phyloP scores from a whole-genome alignment of 2,329 filamentous ascomycete species.

The Xylariaceae sp. region DNA sequence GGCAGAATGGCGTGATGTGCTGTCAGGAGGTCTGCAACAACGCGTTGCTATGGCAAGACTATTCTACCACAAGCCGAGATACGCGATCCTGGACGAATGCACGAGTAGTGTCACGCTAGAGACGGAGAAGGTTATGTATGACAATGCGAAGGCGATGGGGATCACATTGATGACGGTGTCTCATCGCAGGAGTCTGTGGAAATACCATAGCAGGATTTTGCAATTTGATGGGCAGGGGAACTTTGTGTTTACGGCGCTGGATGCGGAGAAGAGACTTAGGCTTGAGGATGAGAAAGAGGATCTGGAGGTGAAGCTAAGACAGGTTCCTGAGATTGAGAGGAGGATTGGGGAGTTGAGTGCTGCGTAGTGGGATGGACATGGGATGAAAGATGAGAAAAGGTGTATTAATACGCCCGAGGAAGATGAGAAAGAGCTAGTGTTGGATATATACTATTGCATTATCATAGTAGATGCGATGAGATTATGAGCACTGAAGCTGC shows the following conservation, averaged over 20 bases:
- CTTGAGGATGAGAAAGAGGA: slow-evolving; percentile 98
- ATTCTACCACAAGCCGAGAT: slow-evolving; percentile 89
- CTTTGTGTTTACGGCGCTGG: slow-evolving; percentile 84
- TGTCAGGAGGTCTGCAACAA: slow-evolving; percentile 91
- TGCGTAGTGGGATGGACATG: slow-evolving; percentile 17
- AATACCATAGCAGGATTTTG: slow-evolving; percentile 90
- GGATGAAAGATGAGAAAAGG: too few relatives aligned
- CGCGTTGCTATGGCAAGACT: slow-evolving; percentile 93
- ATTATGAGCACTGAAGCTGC: too few relatives aligned
- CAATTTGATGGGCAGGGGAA: slow-evolving; percentile 95
- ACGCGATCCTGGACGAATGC: slow-evolving; percentile 96
- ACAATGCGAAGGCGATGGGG: slow-evolving; percentile 84
- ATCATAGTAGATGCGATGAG: too few relatives aligned
- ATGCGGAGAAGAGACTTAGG: slow-evolving; percentile 79
- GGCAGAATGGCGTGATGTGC: slow-evolving; percentile 92
- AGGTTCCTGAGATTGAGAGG: slow-evolving; percentile 84
- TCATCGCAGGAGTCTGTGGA: slow-evolving; percentile 89
- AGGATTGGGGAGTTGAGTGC: slow-evolving; percentile 76
- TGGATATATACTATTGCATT: too few relatives aligned
- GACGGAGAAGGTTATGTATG: slow-evolving; percentile 94
- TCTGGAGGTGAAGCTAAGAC: slow-evolving; percentile 77
- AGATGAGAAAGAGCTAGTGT: too few relatives aligned
- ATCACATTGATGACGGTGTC: slow-evolving; percentile 97
- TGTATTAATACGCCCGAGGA: too few relatives aligned
- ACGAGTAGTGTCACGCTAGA: slow-evolving; percentile 94